These are phyloP conservation scores for Simmondsia chinensis DNA, from an alignment of 148 eudicot genomes.

Conservation along the genomic window DNA sequence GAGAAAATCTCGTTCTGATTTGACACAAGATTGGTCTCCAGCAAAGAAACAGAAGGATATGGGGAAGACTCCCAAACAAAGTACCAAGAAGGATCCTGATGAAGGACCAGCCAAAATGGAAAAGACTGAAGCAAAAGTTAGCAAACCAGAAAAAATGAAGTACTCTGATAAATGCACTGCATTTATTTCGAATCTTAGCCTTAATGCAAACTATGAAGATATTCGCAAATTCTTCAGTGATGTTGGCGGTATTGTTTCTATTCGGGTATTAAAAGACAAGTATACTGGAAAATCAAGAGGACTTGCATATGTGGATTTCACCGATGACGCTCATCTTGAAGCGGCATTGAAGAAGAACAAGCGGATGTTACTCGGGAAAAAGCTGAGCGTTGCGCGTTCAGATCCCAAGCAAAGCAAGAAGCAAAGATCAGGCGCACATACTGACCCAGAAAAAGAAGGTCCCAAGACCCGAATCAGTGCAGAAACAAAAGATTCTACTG, in stretches of 20 bases:
- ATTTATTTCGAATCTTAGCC: conserved; percentile 68
- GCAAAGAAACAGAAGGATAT: conserved; percentile 57
- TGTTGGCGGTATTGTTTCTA: conserved; percentile 67
- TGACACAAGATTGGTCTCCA: conserved; percentile 51
- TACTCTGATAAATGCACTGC: conserved; percentile 87
- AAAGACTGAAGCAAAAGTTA: conserved; percentile 16
- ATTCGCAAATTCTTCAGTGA: conserved; percentile 69
- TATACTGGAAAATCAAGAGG: conserved; percentile 86
- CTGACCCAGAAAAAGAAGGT: conserved; percentile 28
- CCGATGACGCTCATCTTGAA: conserved; percentile 62
- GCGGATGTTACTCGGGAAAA: conserved; percentile 49
- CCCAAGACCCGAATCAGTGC: too few species aligned
- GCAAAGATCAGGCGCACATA: conserved; percentile 25
- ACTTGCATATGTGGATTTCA: conserved; percentile 93
- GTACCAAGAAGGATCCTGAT: conserved; percentile 15
- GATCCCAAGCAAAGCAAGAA: conserved; percentile 56
- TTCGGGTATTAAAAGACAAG: conserved; percentile 72
- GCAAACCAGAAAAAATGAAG: conserved; percentile 25
- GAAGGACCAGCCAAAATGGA: conserved; percentile 21
- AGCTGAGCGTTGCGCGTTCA: conserved; percentile 67
- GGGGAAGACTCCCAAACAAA: conserved; percentile 14
- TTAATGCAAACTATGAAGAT: conserved; percentile 50
- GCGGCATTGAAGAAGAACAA: conserved; percentile 77
- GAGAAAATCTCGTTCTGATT: conserved; percentile 44
- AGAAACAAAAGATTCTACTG: conserved; percentile 12